Evolutionary conservation across 2,329 filamentous ascomycete species (phyloP), one percentile per base, ranked within the genome.

Genomic region (Rhexocercosporidium sp.): DNA sequence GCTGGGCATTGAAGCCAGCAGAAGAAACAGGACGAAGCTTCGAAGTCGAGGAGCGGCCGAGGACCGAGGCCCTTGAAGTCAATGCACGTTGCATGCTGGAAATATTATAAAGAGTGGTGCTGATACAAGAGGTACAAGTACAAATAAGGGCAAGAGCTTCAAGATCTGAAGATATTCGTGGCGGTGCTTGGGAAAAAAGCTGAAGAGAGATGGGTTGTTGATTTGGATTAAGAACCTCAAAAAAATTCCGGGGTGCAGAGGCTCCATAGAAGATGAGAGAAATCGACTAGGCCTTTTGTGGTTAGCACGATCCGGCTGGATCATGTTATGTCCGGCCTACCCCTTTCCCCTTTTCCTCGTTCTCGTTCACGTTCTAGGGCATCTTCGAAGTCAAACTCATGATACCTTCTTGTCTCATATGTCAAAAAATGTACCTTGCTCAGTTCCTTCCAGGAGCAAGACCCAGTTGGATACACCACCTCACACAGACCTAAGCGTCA

Each of bases 71-170:
- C 85, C 93, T 87, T 76, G 92, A 93, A 80, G 92, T 89, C 79
- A 99, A 88, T 83, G 94, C 94, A 83, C 96, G 93, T 88, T 99
- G 96, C 96, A 99, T 99, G 80, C 82, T 92, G 83, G 76, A 72
- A 73, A 59, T 64, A 68, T 65, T 70, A 59, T 53, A 68, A 73
- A 69, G 49, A 71, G 67, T 62, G 69, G 69, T 63, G 62, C 63
- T 65, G 69, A 44, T 64, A 63, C 49, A 57, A 66, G 67, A 69
- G 29, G 64, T 73, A 74, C 67, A 73, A 75, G 46, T 70, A 75
- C 72, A 71, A 68, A 66, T 31, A 64, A 62, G 47, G 59, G 66
- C 25, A 67, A 56, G 61, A 65, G 64, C 62, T 59, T 59, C 37
- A 49, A 64, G 46, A 64, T 69, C 31, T 68, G 61, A 53, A 37